Percentiles rank a stretch among this genome's conserved stretches.
phyloP scores from a whole-genome alignment of 805 yeast species.

The Torulaspora maleeae region DNA sequence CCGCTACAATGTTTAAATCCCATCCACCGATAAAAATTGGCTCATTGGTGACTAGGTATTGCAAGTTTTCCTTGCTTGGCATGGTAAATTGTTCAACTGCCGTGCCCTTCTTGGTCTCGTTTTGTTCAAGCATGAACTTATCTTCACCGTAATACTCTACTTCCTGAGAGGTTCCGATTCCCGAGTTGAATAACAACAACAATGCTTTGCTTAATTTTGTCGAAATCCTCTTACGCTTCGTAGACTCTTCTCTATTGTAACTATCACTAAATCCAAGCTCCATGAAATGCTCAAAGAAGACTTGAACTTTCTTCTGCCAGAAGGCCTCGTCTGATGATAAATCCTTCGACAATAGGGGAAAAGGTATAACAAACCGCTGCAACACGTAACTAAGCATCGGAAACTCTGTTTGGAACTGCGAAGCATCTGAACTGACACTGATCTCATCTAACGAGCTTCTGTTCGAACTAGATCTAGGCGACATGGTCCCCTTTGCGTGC shows the following conservation, averaged over 20 bases:
- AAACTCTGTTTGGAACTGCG: slow-evolving; percentile 37
- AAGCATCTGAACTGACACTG: background rate
- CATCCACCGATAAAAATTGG: slow-evolving; percentile 48
- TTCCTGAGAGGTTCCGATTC: slow-evolving; percentile 60
- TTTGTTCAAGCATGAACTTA: slow-evolving; percentile 27
- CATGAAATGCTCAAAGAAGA: slow-evolving; percentile 75
- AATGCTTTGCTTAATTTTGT: slow-evolving; percentile 58
- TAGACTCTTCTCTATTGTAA: slow-evolving; percentile 68
- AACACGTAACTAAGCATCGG: slow-evolving; percentile 71
- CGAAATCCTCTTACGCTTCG: slow-evolving; percentile 62
- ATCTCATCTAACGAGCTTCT: background rate
- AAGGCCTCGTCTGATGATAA: slow-evolving; percentile 50
- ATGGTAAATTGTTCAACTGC: slow-evolving; percentile 36
- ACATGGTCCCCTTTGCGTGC: slow-evolving; percentile 5
- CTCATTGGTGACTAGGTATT: slow-evolving; percentile 33
- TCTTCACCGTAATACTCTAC: slow-evolving; percentile 41
- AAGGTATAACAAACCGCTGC: slow-evolving; percentile 53
- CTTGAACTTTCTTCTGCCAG: slow-evolving; percentile 78
- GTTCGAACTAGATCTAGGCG: slow-evolving; percentile 6
- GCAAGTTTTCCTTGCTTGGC: slow-evolving; percentile 40
- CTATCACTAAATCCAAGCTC: slow-evolving; percentile 65
- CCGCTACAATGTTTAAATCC: slow-evolving; percentile 66
- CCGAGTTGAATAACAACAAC: slow-evolving; percentile 68
- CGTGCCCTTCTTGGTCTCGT: slow-evolving; percentile 31
- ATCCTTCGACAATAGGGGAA: slow-evolving; percentile 63